Evolutionary conservation across 371 early-diverging fungal genomes (phyloP).

Genomic region (Blyttiomyces sp.): DNA sequence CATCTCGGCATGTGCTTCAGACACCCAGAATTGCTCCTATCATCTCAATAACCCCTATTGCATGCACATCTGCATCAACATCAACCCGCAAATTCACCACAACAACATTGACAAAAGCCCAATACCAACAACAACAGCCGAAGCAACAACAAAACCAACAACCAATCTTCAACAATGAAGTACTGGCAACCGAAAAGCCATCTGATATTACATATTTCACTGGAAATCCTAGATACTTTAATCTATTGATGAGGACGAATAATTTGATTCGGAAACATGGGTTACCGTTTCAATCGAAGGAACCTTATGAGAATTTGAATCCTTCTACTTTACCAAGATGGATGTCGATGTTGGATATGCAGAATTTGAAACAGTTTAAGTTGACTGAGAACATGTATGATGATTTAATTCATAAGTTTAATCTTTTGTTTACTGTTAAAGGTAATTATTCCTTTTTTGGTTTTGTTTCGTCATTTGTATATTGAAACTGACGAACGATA

Average conservation of each 20-base stretch:
- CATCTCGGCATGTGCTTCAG: too few species aligned
- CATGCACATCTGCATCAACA: too few species aligned
- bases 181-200: too few species aligned
- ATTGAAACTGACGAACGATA: background rate
- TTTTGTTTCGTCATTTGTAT: background rate
- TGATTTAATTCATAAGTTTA: conserved; percentile 36
- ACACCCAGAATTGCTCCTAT: too few species aligned
- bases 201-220: conserved; percentile 72
- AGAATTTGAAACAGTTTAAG: conserved; percentile 18
- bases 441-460: conserved; percentile 8
- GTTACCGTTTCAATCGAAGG: conserved; percentile 15
- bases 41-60: too few species aligned
- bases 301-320: conserved; percentile 5
- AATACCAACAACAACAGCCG: too few species aligned
- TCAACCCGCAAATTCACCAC: too few species aligned
- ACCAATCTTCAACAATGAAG: too few species aligned
- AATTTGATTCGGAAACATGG: conserved; percentile 42
- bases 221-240: conserved; percentile 77
- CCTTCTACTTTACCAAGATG: conserved; percentile 17
- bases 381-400: conserved; percentile 25
- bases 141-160: too few species aligned
- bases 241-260: conserved; percentile 69
- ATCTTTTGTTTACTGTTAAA: conserved; percentile 29
- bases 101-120: too few species aligned
- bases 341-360: conserved; percentile 30